These are phyloP conservation scores for Spathaspora gorwiae DNA, from an alignment of 805 yeast genomes.

Conservation along the genomic window DNA sequence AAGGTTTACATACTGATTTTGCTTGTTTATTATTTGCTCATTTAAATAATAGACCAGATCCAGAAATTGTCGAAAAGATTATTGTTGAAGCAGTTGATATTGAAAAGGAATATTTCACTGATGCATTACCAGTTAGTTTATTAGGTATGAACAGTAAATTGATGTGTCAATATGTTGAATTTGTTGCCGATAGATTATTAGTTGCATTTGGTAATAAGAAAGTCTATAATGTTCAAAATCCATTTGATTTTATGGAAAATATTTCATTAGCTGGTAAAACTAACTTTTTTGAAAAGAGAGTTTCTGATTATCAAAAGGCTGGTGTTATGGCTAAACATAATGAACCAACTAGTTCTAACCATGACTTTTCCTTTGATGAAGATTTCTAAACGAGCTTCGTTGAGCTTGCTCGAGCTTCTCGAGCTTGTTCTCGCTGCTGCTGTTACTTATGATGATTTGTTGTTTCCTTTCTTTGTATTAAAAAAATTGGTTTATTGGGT, in stretches of 20 bases:
- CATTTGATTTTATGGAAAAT: constrained; percentile 98
- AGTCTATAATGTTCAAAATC: constrained; percentile 81
- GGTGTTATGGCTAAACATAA: constrained; percentile 88
- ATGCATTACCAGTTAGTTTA: constrained; percentile 88
- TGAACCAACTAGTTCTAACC: constrained; percentile 44
- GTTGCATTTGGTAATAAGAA: constrained; percentile 89
- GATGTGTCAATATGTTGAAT: constrained; percentile 98
- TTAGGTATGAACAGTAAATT: constrained; percentile 91
- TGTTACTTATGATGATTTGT: not conserved
- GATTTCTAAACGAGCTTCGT: constrained; percentile 70
- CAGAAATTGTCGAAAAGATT: constrained; percentile 73
- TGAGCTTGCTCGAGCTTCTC: too few species aligned
- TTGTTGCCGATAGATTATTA: constrained; percentile 92
- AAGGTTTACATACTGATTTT: constrained; percentile 97
- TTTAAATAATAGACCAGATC: constrained; percentile 82
- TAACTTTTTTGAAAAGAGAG: constrained; percentile 98
- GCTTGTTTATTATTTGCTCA: constrained; percentile 94
- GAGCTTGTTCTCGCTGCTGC: too few species aligned
- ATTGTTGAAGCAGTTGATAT: constrained; percentile 93
- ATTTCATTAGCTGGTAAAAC: constrained; percentile 98
- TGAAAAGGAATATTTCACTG: constrained; percentile 91
- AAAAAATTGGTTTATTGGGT: not conserved
- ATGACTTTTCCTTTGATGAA: constrained; percentile 82
- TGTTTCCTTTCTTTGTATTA: constrained; percentile 1
- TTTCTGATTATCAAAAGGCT: constrained; percentile 97